Conservation (phyloP, 78 protist genomes). For the Guillardia theta region DNA sequence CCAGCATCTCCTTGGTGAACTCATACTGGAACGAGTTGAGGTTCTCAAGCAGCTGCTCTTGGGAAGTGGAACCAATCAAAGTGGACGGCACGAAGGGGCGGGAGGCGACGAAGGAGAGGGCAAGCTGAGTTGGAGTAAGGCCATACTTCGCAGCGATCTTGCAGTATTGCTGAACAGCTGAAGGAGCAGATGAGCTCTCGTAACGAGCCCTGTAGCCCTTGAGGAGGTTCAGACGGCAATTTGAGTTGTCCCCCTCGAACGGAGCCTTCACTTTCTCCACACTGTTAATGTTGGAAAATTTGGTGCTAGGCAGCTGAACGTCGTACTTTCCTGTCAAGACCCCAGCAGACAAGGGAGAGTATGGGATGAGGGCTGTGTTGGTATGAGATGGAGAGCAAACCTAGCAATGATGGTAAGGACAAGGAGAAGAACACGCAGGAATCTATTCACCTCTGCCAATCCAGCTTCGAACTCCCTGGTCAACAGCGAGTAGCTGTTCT, state of each 20-base stretch:
- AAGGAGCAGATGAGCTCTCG: not conserved
- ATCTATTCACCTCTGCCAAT: not conserved
- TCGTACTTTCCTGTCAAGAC: conserved; percentile 31
- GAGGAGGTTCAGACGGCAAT: conserved; percentile 36
- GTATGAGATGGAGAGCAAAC: not conserved
- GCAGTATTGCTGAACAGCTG: not conserved
- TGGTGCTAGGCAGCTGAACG: not conserved
- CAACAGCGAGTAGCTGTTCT: conserved; percentile 49
- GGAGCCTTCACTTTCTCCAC: not conserved
- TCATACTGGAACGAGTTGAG: conserved; percentile 2
- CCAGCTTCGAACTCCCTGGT: conserved; percentile 5
- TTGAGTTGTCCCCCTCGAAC: not conserved
- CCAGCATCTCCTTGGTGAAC: conserved; percentile 24
- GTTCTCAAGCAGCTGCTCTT: conserved; percentile 31
- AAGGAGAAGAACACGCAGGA: not conserved
- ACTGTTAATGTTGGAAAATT: not conserved
- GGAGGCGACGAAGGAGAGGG: conserved; percentile 38
- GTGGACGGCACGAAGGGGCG: conserved; percentile 45
- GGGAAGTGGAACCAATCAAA: conserved; percentile 52
- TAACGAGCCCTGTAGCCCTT: conserved; percentile 22
- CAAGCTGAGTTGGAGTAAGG: conserved; percentile 34
- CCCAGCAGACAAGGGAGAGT: conserved; percentile 53
- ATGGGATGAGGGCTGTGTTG: conserved; percentile 27
- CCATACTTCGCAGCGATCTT: conserved; percentile 15
- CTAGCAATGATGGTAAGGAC: not conserved